Evolutionary conservation across 148 eudicot species (phyloP).

Genomic region (Rhododendron griersonianum): DNA sequence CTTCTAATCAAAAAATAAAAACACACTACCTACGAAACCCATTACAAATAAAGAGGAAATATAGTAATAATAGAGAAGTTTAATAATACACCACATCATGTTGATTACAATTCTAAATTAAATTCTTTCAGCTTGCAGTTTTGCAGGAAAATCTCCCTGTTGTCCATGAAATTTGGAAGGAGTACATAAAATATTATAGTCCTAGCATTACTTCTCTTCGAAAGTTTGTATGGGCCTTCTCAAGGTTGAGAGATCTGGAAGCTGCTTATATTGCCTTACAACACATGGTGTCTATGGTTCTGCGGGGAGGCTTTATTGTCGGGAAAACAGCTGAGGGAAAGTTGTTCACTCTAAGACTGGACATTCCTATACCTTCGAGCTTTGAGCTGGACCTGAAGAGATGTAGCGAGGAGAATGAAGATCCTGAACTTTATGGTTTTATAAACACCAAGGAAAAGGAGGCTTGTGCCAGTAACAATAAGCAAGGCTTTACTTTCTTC

Average conservation of each 20-base stretch:
- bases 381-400: slow-evolving; percentile 19
- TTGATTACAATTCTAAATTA: slow-evolving; percentile 20
- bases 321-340: slow-evolving; percentile 35
- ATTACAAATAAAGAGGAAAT: neutral
- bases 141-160: slow-evolving; percentile 62
- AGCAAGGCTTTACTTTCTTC: slow-evolving; percentile 7
- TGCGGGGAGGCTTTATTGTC: slow-evolving; percentile 29
- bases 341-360: slow-evolving; percentile 37
- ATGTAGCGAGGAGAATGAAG: slow-evolving; percentile 20
- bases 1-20: neutral
- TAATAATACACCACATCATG: neutral
- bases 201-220: slow-evolving; percentile 49
- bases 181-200: slow-evolving; percentile 45
- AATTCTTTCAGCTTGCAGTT: slow-evolving; percentile 87
- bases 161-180: slow-evolving; percentile 74
- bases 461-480: slow-evolving; percentile 13
- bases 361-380: slow-evolving; percentile 63
- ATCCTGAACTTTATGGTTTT: slow-evolving; percentile 19
- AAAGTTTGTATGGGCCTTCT: slow-evolving; percentile 64
- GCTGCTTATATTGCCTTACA: slow-evolving; percentile 64
- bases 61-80: no score
- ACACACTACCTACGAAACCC: neutral
- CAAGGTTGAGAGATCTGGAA: slow-evolving; percentile 55
- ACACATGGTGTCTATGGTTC: slow-evolving; percentile 54
- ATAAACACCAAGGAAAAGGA: slow-evolving; percentile 24